Percentiles rank a stretch among this genome's conserved stretches.
Conservation (phyloP, 805 yeast genomes). For the Kazachstania kunashirensis region DNA sequence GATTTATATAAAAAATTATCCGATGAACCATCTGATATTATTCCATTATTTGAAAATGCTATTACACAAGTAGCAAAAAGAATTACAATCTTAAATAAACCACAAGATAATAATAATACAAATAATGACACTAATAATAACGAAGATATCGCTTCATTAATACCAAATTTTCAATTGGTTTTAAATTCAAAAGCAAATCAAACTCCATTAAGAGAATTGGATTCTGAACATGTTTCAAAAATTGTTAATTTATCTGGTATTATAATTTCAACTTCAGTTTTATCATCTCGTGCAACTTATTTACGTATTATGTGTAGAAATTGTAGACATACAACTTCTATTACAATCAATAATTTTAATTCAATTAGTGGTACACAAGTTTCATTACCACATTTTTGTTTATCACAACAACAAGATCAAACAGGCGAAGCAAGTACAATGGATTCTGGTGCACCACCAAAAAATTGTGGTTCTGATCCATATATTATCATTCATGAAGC, state of each 20-base stretch:
- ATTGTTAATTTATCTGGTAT: slow-evolving; percentile 90
- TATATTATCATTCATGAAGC: slow-evolving; percentile 89
- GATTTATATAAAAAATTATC: slow-evolving; percentile 73
- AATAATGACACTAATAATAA: slow-evolving; percentile 4
- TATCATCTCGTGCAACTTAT: slow-evolving; percentile 76
- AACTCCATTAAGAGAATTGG: slow-evolving; percentile 68
- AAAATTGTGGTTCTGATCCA: slow-evolving; percentile 80
- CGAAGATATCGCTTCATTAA: slow-evolving; percentile 5
- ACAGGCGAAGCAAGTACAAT: slow-evolving; percentile 7
- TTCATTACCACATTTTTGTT: slow-evolving; percentile 27
- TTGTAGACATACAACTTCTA: slow-evolving; percentile 70
- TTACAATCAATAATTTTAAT: slow-evolving; percentile 34
- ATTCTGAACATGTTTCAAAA: slow-evolving; percentile 79
- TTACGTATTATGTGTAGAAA: slow-evolving; percentile 78
- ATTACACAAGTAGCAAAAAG: slow-evolving; percentile 78
- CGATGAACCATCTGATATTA: slow-evolving; percentile 82
- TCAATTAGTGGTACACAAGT: slow-evolving; percentile 26
- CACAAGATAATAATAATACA: slow-evolving; percentile 6
- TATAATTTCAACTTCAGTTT: slow-evolving; percentile 80
- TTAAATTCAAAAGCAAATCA: slow-evolving; percentile 63
- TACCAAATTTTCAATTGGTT: slow-evolving; percentile 80
- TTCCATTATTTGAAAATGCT: slow-evolving; percentile 76
- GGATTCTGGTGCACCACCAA: slow-evolving; percentile 6
- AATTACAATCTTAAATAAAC: slow-evolving; percentile 37
- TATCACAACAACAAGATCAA: slow-evolving; percentile 16